A percentile compares a stretch with the other conserved stretches of the same genome.
Evolutionary conservation across 148 eudicot genomes (phyloP).

Genomic region (Fagopyrum tataricum): DNA sequence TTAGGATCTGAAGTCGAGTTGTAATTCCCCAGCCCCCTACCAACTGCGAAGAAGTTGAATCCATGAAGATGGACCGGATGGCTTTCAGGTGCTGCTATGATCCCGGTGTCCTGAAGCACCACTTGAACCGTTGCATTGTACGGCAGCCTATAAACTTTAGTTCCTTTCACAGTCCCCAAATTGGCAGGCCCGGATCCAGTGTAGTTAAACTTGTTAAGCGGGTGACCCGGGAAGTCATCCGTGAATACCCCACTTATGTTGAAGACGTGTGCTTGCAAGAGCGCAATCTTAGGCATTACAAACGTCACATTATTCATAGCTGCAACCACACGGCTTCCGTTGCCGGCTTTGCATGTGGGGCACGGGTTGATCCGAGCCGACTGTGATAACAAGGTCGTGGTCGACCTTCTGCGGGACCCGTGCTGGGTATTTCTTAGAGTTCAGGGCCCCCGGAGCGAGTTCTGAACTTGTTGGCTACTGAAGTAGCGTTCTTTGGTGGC

Average conservation of each 20-base stretch:
- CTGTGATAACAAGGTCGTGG: conserved; percentile 44
- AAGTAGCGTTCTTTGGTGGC: conserved; percentile 49
- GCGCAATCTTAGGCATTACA: conserved; percentile 48
- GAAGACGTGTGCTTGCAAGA: conserved; percentile 49
- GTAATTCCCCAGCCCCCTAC: conserved; percentile 44
- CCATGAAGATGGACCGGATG: conserved; percentile 59
- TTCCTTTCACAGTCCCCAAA: conserved; percentile 36
- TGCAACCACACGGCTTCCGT: conserved; percentile 34
- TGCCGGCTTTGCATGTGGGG: conserved; percentile 24
- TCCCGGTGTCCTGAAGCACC: conserved; percentile 38
- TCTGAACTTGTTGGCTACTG: conserved; percentile 25
- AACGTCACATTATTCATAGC: conserved; percentile 59
- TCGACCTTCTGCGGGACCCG: conserved; percentile 36
- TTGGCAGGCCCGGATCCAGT: conserved; percentile 44
- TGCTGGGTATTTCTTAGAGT: conserved; percentile 41
- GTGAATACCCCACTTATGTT: conserved; percentile 33
- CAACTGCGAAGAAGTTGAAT: conserved; percentile 43
- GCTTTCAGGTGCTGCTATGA: conserved; percentile 48
- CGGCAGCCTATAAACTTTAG: conserved; percentile 33
- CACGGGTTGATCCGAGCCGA: conserved; percentile 44
- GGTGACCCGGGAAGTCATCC: conserved; percentile 50
- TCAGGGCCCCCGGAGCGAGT: conserved; percentile 42
- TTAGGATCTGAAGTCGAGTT: conserved; percentile 35
- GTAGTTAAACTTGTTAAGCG: conserved; percentile 42
- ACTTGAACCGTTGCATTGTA: conserved; percentile 51